Percentiles rank a stretch among this genome's conserved stretches.
Evolutionary conservation across 2,329 filamentous ascomycete genomes (phyloP).

Genomic region (Exophiala phaeomuriformis): DNA sequence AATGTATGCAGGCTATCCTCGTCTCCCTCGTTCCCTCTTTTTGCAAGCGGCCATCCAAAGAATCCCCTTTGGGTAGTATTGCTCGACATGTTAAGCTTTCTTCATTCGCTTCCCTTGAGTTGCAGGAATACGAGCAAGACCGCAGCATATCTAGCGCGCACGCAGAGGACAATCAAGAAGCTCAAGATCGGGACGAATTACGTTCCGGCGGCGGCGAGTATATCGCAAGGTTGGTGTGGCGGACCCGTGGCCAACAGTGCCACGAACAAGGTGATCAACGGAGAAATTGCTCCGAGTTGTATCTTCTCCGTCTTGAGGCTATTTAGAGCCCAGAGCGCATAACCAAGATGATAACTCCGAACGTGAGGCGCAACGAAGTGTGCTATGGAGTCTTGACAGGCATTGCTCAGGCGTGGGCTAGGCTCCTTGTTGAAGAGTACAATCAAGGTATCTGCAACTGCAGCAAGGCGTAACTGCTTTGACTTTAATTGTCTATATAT

Average conservation of each 20-base stretch:
- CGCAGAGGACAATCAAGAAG: neutral
- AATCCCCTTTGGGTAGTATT: too few relatives aligned
- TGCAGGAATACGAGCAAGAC: neutral
- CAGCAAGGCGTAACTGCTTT: too few relatives aligned
- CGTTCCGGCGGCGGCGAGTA: neutral
- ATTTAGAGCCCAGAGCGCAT: neutral
- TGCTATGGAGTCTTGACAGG: neutral
- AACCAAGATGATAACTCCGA: neutral
- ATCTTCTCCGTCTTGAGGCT: neutral
- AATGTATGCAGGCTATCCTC: too few relatives aligned
- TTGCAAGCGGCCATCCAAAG: too few relatives aligned
- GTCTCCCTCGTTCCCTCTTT: too few relatives aligned
- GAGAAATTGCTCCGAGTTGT: neutral
- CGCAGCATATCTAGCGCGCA: neutral
- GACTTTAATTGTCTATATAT: too few relatives aligned
- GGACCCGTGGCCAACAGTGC: neutral
- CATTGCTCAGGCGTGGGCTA: too few relatives aligned
- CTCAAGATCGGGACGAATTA: neutral
- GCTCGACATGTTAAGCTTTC: neutral
- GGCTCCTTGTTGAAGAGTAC: too few relatives aligned
- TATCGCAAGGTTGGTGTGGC: neutral
- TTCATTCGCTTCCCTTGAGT: neutral
- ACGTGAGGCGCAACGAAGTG: neutral
- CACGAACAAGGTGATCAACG: neutral
- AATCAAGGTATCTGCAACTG: too few relatives aligned